Conservation (phyloP, 2,329 filamentous ascomycete species). For the Fusarium pseudocircinatum region DNA sequence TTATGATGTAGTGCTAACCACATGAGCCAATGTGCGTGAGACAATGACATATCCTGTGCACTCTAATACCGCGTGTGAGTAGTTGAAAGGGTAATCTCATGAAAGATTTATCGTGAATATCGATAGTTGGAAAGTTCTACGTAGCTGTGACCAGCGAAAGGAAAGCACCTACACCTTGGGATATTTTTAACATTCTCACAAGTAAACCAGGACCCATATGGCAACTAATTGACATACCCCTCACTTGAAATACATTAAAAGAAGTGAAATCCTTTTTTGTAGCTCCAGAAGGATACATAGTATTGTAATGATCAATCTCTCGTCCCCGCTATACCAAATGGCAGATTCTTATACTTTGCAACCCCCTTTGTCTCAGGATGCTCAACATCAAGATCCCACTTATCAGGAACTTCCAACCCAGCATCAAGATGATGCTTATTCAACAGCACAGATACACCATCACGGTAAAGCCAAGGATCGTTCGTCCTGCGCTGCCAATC, state of each 20-base stretch:
- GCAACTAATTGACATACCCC: neutral
- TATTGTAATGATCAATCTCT: neutral
- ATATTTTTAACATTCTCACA: fast-evolving
- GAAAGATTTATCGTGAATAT: fast-evolving
- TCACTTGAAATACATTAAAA: fast-evolving
- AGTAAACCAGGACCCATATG: too few relatives aligned
- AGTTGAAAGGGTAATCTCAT: fast-evolving
- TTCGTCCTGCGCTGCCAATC: neutral
- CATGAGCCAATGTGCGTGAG: neutral
- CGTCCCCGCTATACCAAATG: neutral
- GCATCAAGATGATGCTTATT: neutral
- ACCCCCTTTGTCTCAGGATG: neutral
- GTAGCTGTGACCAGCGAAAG: fast-evolving
- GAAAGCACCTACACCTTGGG: fast-evolving
- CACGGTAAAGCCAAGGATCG: neutral
- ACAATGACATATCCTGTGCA: fast-evolving
- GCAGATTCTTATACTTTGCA: neutral
- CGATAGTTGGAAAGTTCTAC: fast-evolving
- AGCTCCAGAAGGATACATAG: neutral
- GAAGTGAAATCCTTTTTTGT: fast-evolving
- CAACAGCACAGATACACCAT: neutral
- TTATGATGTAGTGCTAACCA: fast-evolving
- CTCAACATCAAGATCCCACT: neutral
- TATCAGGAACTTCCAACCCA: neutral
- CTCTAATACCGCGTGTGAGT: neutral